Evolutionary conservation across 2,329 filamentous ascomycete species (phyloP).

Genomic region (Pseudogymnoascus sp.): DNA sequence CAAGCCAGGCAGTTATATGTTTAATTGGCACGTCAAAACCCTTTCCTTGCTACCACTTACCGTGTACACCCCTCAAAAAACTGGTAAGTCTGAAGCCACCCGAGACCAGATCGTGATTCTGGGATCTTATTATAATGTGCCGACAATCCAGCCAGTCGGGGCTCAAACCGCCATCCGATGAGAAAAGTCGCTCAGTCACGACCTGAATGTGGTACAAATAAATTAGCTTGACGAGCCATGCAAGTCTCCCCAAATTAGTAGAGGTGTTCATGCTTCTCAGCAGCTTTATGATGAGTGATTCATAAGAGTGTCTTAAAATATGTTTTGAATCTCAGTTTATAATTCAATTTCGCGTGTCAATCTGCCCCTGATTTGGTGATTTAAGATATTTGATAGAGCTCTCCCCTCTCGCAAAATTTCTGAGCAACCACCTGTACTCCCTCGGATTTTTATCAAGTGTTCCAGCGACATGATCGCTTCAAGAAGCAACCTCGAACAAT

Average conservation of each 20-base stretch:
- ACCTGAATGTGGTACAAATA: background rate
- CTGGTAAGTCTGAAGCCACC: background rate
- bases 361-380: background rate
- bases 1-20: background rate
- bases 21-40: background rate
- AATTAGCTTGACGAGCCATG: background rate
- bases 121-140: background rate
- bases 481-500: background rate
- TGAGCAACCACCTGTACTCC: background rate
- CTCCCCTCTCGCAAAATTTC: background rate
- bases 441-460: background rate
- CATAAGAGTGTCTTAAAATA: background rate
- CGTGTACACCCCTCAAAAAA: background rate
- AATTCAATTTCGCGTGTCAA: background rate
- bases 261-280: background rate
- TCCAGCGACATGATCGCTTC: conserved; percentile 1
- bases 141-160: background rate
- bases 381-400: background rate
- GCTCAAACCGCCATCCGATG: background rate
- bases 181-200: background rate
- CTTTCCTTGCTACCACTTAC: background rate
- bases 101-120: background rate
- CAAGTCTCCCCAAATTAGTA: background rate
- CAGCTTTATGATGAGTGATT: background rate
- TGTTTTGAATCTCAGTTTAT: background rate